Evolutionary conservation across 2,329 filamentous ascomycete genomes (phyloP).

Genomic region (Alternaria sp.): DNA sequence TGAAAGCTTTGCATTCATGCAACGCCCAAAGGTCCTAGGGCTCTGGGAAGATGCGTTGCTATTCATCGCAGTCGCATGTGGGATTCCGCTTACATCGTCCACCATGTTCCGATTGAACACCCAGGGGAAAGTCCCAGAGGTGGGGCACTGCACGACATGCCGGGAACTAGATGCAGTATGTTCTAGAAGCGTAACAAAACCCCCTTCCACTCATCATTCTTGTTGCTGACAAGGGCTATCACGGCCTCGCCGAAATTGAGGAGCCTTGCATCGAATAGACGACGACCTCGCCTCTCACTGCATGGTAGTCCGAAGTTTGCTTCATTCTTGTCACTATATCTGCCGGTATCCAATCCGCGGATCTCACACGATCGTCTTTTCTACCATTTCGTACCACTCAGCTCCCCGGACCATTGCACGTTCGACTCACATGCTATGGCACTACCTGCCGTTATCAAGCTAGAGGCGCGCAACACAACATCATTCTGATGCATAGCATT

Average conservation of each 20-base stretch:
- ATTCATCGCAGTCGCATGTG: background rate
- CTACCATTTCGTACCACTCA: background rate
- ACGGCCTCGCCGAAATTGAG: background rate
- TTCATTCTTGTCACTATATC: background rate
- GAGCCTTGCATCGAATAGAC: background rate
- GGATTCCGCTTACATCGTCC: background rate
- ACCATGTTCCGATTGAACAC: background rate
- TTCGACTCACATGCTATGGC: background rate
- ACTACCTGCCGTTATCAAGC: background rate
- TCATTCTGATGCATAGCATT: background rate
- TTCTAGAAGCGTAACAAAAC: background rate
- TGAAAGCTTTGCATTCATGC: background rate
- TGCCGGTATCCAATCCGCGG: background rate
- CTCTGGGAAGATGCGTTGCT: background rate
- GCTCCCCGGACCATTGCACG: background rate
- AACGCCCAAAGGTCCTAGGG: background rate
- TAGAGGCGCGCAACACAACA: background rate
- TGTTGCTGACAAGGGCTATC: background rate
- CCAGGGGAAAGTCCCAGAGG: background rate
- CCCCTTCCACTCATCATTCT: background rate
- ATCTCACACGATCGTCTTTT: background rate
- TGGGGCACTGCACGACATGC: constrained; percentile 4
- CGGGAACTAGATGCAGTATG: background rate
- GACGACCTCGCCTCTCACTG: background rate
- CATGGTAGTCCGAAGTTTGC: background rate